phyloP scores from a whole-genome alignment of 495 filamentous ascomycete species.

The Bathelium albidoporum region DNA sequence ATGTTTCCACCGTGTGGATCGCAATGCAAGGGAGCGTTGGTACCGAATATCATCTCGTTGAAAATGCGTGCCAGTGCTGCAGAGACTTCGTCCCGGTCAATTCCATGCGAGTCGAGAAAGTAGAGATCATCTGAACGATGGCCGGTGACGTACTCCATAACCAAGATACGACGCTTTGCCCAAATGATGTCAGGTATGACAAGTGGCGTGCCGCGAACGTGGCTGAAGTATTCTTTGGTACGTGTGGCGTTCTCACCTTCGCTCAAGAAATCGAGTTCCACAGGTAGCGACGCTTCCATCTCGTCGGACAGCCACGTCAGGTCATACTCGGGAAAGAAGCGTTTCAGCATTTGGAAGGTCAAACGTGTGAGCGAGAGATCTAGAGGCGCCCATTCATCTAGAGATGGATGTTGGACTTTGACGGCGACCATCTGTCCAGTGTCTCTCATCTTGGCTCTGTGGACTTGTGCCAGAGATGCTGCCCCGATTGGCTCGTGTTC shows the following conservation, averaged over 20 bases:
- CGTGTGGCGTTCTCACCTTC: conserved; percentile 81
- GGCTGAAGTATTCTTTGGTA: conserved; percentile 66
- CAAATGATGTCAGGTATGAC: conserved; percentile 86
- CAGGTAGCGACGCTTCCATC: conserved; percentile 80
- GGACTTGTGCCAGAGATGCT: conserved; percentile 90
- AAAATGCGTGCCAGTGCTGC: conserved; percentile 86
- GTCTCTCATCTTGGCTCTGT: conserved; percentile 74
- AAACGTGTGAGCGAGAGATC: conserved; percentile 80
- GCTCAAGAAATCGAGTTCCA: conserved; percentile 80
- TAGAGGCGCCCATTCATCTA: conserved; percentile 85
- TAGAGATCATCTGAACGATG: conserved; percentile 79
- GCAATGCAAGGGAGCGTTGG: conserved; percentile 82
- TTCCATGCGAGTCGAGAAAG: conserved; percentile 73
- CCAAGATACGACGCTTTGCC: conserved; percentile 79
- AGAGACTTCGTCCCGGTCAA: conserved; percentile 93
- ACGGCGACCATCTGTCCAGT: conserved; percentile 89
- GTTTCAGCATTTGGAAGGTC: conserved; percentile 80
- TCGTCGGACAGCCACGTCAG: conserved; percentile 90
- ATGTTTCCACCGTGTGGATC: conserved; percentile 98
- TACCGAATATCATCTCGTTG: conserved; percentile 99
- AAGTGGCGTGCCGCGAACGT: conserved; percentile 59
- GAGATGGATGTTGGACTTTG: conserved; percentile 86
- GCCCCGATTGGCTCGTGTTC: conserved; percentile 73
- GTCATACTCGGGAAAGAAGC: conserved; percentile 95
- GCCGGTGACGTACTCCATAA: conserved; percentile 91